A percentile compares a stretch with the other conserved stretches of the same genome.
These are phyloP conservation scores for Lupinus albus DNA, from an alignment of 306 rosid species.

Conservation along the genomic window DNA sequence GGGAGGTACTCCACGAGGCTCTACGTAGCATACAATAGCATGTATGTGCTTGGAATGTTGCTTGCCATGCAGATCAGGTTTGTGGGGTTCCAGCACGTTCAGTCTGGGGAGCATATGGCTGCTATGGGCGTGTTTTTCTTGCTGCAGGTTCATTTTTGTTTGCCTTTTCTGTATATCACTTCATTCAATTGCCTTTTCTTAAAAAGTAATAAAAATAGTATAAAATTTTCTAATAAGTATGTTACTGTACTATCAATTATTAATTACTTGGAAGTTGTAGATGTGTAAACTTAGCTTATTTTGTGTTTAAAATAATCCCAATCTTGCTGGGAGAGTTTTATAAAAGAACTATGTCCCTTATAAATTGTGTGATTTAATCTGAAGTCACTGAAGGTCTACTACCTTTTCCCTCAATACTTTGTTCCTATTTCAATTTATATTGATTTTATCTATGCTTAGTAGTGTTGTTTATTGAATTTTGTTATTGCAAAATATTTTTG, in stretches of 20 bases:
- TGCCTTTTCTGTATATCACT: neutral
- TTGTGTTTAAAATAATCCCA: neutral
- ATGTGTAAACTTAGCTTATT: neutral
- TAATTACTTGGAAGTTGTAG: too few relatives aligned
- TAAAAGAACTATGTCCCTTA: neutral
- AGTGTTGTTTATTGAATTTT: slow-evolving; percentile 3
- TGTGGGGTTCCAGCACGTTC: slow-evolving; percentile 98
- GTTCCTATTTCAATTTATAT: neutral
- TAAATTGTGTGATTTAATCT: neutral
- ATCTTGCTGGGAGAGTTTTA: neutral
- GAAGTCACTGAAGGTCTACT: neutral
- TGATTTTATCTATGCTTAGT: neutral
- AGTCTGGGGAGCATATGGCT: slow-evolving; percentile 99
- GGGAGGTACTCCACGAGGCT: slow-evolving; percentile 91
- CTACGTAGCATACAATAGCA: slow-evolving; percentile 88
- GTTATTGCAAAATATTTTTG: neutral
- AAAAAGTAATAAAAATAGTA: neutral
- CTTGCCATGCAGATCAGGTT: slow-evolving; percentile 99
- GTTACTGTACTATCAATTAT: neutral
- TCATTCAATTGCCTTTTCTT: neutral
- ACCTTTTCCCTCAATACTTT: neutral
- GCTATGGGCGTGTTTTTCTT: slow-evolving; percentile 99
- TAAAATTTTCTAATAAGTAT: neutral
- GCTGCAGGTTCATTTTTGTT: slow-evolving; percentile 68
- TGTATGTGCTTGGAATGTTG: slow-evolving; percentile 93